Percentiles rank a stretch among this genome's conserved stretches.
phyloP scores from a whole-genome alignment of 2,329 filamentous ascomycete species.

The Trichoderma atrobrunneum region DNA sequence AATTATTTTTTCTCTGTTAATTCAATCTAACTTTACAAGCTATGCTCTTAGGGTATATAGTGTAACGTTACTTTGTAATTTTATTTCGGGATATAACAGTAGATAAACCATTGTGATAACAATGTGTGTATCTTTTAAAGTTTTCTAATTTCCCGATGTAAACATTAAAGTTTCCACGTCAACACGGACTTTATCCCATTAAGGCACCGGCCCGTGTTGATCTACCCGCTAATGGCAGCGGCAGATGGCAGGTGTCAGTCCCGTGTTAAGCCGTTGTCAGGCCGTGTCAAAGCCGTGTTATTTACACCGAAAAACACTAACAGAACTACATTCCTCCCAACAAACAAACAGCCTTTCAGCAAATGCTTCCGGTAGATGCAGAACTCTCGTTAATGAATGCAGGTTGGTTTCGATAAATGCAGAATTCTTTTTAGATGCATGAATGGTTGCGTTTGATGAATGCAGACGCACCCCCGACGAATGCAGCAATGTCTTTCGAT shows the following conservation, averaged over 20 bases:
- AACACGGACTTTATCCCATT: neutral
- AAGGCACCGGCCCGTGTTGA: neutral
- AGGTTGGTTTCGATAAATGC: neutral
- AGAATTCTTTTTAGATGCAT: neutral
- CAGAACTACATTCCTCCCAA: neutral
- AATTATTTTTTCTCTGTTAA: neutral
- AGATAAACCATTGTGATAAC: neutral
- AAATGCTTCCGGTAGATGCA: neutral
- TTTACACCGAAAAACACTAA: neutral
- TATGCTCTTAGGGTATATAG: neutral
- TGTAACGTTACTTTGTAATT: neutral
- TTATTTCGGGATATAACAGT: neutral
- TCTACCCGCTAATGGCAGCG: neutral
- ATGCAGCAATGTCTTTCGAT: neutral
- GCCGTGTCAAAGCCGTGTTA: neutral
- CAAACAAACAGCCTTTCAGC: neutral
- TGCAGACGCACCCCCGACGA: neutral
- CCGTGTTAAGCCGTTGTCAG: neutral
- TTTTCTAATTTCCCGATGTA: neutral
- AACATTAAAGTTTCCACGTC: neutral
- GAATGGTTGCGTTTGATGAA: neutral
- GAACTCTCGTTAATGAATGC: neutral
- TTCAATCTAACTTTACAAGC: neutral
- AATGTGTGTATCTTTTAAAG: neutral
- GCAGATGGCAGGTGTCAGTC: neutral